Evolutionary conservation across 148 eudicot genomes (phyloP).

Genomic region (Euryodendron excelsum): DNA sequence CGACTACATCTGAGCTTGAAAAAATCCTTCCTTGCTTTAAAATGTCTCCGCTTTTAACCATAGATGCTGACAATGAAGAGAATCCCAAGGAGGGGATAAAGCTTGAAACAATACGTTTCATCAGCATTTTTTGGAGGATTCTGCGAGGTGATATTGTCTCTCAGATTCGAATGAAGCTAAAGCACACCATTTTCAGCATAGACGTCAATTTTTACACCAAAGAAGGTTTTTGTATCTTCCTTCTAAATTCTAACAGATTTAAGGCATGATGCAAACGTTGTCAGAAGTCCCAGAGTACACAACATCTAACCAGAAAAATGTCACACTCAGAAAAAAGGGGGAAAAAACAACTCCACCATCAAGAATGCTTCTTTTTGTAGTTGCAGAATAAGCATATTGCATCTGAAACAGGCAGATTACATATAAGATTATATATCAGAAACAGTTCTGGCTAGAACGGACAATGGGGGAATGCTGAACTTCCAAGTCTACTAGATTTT

Average conservation of each 20-base stretch:
- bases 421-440: not conserved
- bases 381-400: not conserved
- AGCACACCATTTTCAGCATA: not conserved
- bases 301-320: not conserved
- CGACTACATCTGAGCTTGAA: conserved; percentile 44
- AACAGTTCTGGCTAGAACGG: not conserved
- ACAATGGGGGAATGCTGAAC: not conserved
- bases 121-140: conserved; percentile 14
- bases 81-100: conserved; percentile 24
- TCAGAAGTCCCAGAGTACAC: not conserved
- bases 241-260: not conserved
- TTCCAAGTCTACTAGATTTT: not conserved
- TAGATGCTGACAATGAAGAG: conserved; percentile 27
- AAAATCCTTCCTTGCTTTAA: conserved; percentile 52
- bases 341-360: too few relatives aligned
- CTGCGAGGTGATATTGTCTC: not conserved
- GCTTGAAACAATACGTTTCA: conserved; percentile 27
- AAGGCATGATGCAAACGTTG: not conserved
- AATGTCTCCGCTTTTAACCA: conserved; percentile 50
- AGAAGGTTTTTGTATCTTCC: not conserved
- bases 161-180: not conserved
- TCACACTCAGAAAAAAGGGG: too few relatives aligned
- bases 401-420: not conserved
- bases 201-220: not conserved
- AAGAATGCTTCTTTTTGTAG: too few relatives aligned